These are phyloP conservation scores for Yamadazyma sp. DNA, from an alignment of 1,139 yeast species.

Conservation along the genomic window DNA sequence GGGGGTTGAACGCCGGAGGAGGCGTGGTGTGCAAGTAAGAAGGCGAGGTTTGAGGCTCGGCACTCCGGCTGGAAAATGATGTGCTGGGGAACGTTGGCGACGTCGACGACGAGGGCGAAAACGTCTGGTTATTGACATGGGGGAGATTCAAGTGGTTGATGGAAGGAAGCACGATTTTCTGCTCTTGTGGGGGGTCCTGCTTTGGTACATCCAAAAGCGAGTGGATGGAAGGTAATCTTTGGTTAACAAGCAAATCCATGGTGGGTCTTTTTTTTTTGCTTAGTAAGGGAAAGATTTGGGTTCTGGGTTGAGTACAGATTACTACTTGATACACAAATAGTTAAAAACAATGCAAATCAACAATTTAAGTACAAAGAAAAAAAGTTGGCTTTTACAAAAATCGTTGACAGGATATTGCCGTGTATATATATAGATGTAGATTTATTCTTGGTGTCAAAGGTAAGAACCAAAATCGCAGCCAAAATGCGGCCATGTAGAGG, in stretches of 20 bases:
- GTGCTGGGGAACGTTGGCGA: too few species aligned
- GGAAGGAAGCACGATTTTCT: conserved; percentile 10
- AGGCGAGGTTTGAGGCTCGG: too few species aligned
- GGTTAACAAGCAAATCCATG: conserved; percentile 4
- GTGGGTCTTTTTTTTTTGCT: too few species aligned
- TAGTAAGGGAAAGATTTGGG: too few species aligned
- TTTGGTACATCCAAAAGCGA: conserved; percentile 25
- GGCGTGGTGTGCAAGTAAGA: not conserved
- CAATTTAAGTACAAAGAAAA: not conserved
- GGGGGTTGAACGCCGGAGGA: not conserved
- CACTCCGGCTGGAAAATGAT: too few species aligned
- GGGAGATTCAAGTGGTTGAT: conserved; percentile 13
- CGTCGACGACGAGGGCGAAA: too few species aligned
- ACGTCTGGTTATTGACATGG: not conserved
- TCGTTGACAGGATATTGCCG: conserved; percentile 3
- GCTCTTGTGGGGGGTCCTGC: not conserved
- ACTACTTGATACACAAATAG: too few species aligned
- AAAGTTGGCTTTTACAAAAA: conserved; percentile 1
- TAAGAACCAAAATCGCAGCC: not conserved
- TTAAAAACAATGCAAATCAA: not conserved
- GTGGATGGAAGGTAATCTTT: conserved; percentile 28
- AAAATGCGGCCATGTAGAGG: not conserved
- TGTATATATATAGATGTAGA: not conserved
- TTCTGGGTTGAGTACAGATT: too few species aligned
- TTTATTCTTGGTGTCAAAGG: not conserved